phyloP scores from a whole-genome alignment of 169 alveolate genomes.

The Cryptosporidium bovis region DNA sequence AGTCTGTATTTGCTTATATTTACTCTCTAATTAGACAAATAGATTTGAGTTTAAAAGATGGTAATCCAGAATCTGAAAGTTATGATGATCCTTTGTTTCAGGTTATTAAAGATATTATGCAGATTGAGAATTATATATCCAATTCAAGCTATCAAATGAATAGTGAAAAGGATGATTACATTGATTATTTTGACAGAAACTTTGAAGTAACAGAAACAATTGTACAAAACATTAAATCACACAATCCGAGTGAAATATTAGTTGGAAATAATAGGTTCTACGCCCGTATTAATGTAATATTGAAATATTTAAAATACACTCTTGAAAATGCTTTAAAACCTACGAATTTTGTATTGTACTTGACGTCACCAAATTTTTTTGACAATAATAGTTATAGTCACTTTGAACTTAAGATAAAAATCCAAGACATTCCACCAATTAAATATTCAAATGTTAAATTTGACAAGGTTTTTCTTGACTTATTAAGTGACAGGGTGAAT shows the following conservation, averaged over 20 bases:
- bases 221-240: conserved; percentile 44
- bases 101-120: conserved; percentile 18
- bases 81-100: not conserved
- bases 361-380: conserved; percentile 22
- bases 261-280: conserved; percentile 69
- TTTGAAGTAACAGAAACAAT: conserved; percentile 46
- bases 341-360: conserved; percentile 25
- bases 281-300: conserved; percentile 7
- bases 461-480: conserved; percentile 18
- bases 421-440: not conserved
- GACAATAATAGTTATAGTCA: not conserved
- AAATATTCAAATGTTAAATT: conserved; percentile 26
- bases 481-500: conserved; percentile 15
- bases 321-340: conserved; percentile 48
- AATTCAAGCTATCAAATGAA: conserved; percentile 62
- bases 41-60: not conserved
- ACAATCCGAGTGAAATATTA: conserved; percentile 61
- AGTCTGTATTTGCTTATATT: conserved; percentile 45
- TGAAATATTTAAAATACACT: conserved; percentile 31
- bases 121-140: conserved; percentile 47
- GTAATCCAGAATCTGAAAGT: not conserved
- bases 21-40: conserved; percentile 28
- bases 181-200: conserved; percentile 43
- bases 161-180: conserved; percentile 26
- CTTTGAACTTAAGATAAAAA: not conserved